Evolutionary conservation across 2,329 filamentous ascomycete genomes (phyloP).

Genomic region (Aurifilum marmelostoma): DNA sequence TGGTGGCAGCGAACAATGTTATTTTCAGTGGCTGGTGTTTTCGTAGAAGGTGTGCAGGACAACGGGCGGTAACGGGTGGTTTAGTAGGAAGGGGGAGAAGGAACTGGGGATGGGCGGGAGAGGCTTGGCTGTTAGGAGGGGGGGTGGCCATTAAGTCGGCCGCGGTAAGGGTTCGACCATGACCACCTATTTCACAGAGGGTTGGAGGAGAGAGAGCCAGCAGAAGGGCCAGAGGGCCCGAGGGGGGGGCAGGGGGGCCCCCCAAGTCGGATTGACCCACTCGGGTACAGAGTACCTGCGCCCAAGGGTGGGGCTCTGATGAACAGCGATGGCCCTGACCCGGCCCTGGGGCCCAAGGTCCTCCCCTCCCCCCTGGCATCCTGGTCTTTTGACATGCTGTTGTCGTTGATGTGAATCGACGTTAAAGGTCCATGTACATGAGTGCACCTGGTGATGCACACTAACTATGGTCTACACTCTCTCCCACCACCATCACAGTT

Average conservation of each 20-base stretch:
- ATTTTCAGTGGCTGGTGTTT: conserved; percentile 18
- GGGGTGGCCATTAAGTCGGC: conserved; percentile 27
- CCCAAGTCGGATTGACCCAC: conserved; percentile 7
- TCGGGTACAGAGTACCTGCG: conserved; percentile 19
- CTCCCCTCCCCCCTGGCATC: not conserved
- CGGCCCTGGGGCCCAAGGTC: not conserved
- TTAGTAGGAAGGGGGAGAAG: conserved; percentile 13
- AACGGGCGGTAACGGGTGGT: conserved; percentile 17
- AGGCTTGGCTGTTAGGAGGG: conserved; percentile 21
- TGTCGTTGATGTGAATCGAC: conserved; percentile 2
- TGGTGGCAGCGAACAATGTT: conserved; percentile 18
- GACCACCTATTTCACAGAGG: conserved; percentile 7
- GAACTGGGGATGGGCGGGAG: conserved; percentile 29
- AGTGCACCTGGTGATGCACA: not conserved
- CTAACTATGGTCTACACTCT: not conserved
- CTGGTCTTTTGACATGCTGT: not conserved
- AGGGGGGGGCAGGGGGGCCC: not conserved
- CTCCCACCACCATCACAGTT: too few species aligned
- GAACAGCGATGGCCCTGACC: not conserved
- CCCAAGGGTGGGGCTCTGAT: conserved; percentile 14
- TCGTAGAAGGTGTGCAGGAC: conserved; percentile 10
- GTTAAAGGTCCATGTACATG: not conserved
- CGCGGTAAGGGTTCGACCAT: not conserved
- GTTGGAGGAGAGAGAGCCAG: conserved; percentile 5
- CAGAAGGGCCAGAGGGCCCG: not conserved